These are phyloP conservation scores for Pseudohalonectria lignicola DNA, from an alignment of 2,329 filamentous ascomycete genomes.

Conservation along the genomic window DNA sequence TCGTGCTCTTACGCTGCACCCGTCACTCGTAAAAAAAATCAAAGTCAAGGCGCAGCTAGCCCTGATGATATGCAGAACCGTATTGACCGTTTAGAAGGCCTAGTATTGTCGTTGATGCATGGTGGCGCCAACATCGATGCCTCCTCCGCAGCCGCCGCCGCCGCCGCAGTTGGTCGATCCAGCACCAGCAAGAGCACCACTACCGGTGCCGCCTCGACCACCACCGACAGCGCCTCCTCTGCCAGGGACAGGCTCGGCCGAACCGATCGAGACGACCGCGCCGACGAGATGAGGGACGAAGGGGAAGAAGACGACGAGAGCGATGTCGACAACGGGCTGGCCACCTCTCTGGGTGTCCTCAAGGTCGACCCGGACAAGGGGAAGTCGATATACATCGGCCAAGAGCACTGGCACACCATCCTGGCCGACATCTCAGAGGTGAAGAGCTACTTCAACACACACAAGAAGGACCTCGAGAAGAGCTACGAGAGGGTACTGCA, in stretches of 20 bases:
- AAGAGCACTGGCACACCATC: slow-evolving; percentile 75
- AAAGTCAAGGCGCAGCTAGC: slow-evolving; percentile 45
- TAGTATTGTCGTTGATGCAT: slow-evolving; percentile 91
- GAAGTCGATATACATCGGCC: slow-evolving; percentile 71
- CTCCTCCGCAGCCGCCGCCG: slow-evolving; percentile 20
- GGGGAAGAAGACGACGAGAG: slow-evolving; percentile 50
- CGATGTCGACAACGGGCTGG: slow-evolving; percentile 57
- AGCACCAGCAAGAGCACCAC: slow-evolving; percentile 16
- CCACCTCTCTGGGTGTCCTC: slow-evolving; percentile 68
- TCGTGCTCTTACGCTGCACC: slow-evolving; percentile 80
- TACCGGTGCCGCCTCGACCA: slow-evolving; percentile 20
- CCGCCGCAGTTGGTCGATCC: slow-evolving; percentile 15
- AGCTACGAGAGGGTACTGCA: slow-evolving; percentile 68
- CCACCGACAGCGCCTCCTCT: slow-evolving; percentile 32
- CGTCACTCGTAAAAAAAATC: slow-evolving; percentile 60
- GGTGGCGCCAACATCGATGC: slow-evolving; percentile 51
- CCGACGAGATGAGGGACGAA: slow-evolving; percentile 29
- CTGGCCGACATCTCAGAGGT: slow-evolving; percentile 82
- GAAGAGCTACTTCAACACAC: slow-evolving; percentile 74
- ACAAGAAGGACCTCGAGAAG: slow-evolving; percentile 82
- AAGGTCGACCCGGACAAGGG: slow-evolving; percentile 69
- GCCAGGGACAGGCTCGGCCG: too few relatives aligned
- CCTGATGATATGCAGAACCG: slow-evolving; percentile 98
- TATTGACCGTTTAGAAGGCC: slow-evolving; percentile 85
- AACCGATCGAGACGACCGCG: slow-evolving; percentile 40